These are phyloP conservation scores for Ocimum tenuiflorum DNA, from an alignment of 257 asterid species.

Conservation along the genomic window DNA sequence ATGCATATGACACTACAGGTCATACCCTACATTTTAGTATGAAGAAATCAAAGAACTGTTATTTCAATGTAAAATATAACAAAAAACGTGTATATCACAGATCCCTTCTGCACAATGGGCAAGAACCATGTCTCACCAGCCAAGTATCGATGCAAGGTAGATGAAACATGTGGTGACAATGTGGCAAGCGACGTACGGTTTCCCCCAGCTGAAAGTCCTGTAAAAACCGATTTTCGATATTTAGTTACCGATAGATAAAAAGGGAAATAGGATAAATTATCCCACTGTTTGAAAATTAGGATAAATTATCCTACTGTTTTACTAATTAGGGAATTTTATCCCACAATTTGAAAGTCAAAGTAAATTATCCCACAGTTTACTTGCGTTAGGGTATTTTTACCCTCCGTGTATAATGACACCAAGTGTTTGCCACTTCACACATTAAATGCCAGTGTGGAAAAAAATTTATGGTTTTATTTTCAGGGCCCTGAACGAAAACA, in stretches of 20 bases:
- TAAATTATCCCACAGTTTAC: too few species aligned
- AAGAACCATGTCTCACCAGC: slow-evolving; percentile 92
- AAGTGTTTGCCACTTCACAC: too few species aligned
- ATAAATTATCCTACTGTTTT: too few species aligned
- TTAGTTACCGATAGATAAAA: neutral
- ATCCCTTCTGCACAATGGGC: slow-evolving; percentile 97
- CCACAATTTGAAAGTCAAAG: too few species aligned
- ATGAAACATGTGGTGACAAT: slow-evolving; percentile 88
- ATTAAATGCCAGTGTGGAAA: too few species aligned
- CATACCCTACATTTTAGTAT: slow-evolving; percentile 33
- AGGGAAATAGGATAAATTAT: too few species aligned
- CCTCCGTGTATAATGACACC: too few species aligned
- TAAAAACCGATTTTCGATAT: neutral
- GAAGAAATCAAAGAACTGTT: slow-evolving; percentile 30
- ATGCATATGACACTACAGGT: slow-evolving; percentile 26
- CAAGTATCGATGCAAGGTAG: slow-evolving; percentile 92
- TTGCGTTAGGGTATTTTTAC: too few species aligned
- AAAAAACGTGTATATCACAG: slow-evolving; percentile 36
- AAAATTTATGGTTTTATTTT: too few species aligned
- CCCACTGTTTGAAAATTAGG: too few species aligned
- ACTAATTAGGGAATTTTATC: too few species aligned
- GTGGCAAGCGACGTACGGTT: slow-evolving; percentile 77
- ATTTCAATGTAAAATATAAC: slow-evolving; percentile 23
- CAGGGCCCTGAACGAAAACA: too few species aligned
- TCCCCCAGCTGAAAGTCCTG: slow-evolving; percentile 92